Evolutionary conservation across 441 rosid genomes (phyloP), one percentile per base, ranked within the genome.

Genomic region (Erodium texanum): DNA sequence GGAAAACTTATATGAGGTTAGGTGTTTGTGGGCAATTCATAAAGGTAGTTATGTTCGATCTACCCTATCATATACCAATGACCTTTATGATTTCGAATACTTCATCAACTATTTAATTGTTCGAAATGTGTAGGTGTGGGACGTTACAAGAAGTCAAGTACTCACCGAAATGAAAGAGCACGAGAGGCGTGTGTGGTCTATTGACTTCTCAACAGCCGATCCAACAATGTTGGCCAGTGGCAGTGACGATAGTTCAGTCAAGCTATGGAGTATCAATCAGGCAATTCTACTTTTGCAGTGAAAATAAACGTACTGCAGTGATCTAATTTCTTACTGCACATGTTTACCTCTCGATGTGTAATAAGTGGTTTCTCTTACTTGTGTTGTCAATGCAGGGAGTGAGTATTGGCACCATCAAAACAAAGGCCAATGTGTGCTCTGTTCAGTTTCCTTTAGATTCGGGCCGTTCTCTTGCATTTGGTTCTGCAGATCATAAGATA

Each of bases 211-310:
- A 52, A 76, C 88, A 69, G 93, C 90, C 74, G 93, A 89, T 74
- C 99, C 96, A 16, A 94, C 87, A 15, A 71, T 88, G 79, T 71
- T 94, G 74, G 96, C 97, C n/a, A 92, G 97, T 14, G 98, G 97
- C 76, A 89, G 99, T 19, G 97, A 94, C 65, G 98, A 94, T 76
- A 82, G 92, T 72, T 88, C 93, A 23, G 86, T 94, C 62, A 94
- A 92, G 90, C 93, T 92, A 67, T 94, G 99, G 99, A 89, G 87
- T 81, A 89, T 94, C 92, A 32, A 32, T 91, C 96, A 90, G 97
- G 99, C 97, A 94, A 91, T 87, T 84, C 79, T 84, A 86, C 27
- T 86, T 85, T 88, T 83, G 79, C 82, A 71, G 77, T 78, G 86
- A 84, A 89, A 79, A 82, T 83, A 82, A 86, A 85, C 74, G 82